Base-by-base conservation (phyloP, 2,329 filamentous ascomycete species). In the Davidsoniella eucalypti region DNA sequence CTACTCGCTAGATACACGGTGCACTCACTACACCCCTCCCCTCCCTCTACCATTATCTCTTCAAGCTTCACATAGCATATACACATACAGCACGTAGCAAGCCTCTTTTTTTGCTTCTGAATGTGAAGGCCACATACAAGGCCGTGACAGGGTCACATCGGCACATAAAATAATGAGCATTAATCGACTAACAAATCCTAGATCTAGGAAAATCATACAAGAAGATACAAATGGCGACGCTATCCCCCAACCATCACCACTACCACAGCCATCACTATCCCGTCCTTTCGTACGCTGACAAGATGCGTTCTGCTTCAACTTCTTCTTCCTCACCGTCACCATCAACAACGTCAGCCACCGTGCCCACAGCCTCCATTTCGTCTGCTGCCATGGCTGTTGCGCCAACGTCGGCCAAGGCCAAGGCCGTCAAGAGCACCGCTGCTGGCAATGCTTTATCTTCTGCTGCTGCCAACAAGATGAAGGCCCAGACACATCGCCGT, bases 401-500 rank as follows among this genome's bases (percentile, higher is more conserved):
- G 61, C 80, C 79, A 67, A 58, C 70, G 62, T 67, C 70, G 61
- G 65, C 70, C 49, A 78, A 78, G 65, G 63, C 69, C 55, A 50
- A 50, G 33, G 65, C 72, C 55, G 61, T 68, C 58, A 80, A 80
- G 67, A 62, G 70, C 61, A 80, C 69, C 55, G n/a, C 33, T 29
- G 21, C 48, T 25, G 16, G 21, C 21, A 23, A n/a, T 39, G 14
- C 23, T 29, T 23, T n/a, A 12, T 7, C 47, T 37, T 17, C 25
- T 33, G 66, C 58, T 62, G 70, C 59, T 57, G 63, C 57, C 65
- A 64, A 76, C 56, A 86, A 84, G 68, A 69, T 76, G 61, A 82
- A 84, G 67, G 69, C 79, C 60, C 90, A 94, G 71, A 87, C 92
- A 80, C 90, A 95, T 67, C 81, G 87, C 65, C 79, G 90, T 61